Conservation (phyloP, 208 protist species). For the Balamuthia mandrillaris region DNA sequence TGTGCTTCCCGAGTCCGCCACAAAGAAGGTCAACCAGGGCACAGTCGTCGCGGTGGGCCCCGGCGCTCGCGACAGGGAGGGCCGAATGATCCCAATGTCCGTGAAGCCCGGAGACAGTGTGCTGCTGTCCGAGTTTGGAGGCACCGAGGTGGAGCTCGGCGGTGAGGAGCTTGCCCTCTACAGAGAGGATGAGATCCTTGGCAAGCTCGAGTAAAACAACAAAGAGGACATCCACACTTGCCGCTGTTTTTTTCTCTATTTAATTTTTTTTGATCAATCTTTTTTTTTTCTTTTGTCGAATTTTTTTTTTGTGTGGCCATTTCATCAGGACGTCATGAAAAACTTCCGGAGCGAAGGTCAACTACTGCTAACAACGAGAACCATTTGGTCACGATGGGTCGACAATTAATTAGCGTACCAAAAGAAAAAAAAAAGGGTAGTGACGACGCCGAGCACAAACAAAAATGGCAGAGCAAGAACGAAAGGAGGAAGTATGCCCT, state of each 20-base stretch:
- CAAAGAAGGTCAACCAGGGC: constrained; percentile 44
- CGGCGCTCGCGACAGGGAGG: background rate
- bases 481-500: background rate
- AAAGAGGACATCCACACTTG: too few relatives aligned
- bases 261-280: too few relatives aligned
- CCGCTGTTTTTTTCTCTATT: too few relatives aligned
- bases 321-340: too few relatives aligned
- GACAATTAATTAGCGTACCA: background rate
- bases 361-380: too few relatives aligned
- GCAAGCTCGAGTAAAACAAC: constrained; percentile 40
- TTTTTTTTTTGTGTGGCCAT: too few relatives aligned
- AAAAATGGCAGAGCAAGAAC: background rate
- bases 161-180: constrained; percentile 48
- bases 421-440: background rate
- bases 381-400: background rate
- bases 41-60: constrained; percentile 48
- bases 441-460: background rate
- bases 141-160: constrained; percentile 44
- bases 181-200: constrained; percentile 47
- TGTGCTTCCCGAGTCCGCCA: constrained; percentile 40
- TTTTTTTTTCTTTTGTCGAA: too few relatives aligned
- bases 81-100: constrained; percentile 22
- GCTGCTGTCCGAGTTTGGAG: constrained; percentile 54
- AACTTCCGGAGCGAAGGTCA: too few relatives aligned
- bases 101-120: constrained; percentile 46